Base-by-base conservation (phyloP, 129 eudicot genomes). In the Flaveria robusta region DNA sequence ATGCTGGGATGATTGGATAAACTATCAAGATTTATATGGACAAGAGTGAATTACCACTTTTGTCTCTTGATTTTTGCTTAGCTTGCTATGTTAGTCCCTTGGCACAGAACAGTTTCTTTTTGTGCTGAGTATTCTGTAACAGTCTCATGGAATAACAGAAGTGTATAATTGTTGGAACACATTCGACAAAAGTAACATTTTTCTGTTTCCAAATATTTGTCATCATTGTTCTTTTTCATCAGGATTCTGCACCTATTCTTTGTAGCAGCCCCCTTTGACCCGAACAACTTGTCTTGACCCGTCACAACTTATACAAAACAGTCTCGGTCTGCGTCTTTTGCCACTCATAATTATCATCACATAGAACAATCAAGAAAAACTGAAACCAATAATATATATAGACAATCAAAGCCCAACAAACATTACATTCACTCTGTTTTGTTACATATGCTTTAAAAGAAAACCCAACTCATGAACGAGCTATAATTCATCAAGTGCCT, bases 21-120 rank as follows among this genome's bases (percentile, higher is more conserved):
- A 67, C 72, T 41, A 43, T 51, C 34, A 68, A 13, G 60, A 49
- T 49, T 9, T 24, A 43, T 46, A 13, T 26, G 0, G 3, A 47
- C 71, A 66, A 18, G 71, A 19, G 16, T 66, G 52, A 18, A 66
- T 39, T 18, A 12, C 52, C n/a, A n/a, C 19, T n/a, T 65, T 54
- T 54, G 3, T 43, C n/a, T 43, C 9, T 43, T 43, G 16, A 47
- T 1, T 4, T 42, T 42, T 6, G 10, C 9, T 6, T 7, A n/a
- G n/a, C n/a, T n/a, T n/a, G n/a, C n/a, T n/a, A n/a, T n/a, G n/a
- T n/a, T n/a, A n/a, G n/a, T n/a, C n/a, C n/a, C n/a, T n/a, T n/a
- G n/a, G n/a, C n/a, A n/a, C n/a, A n/a, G n/a, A n/a, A n/a, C n/a
- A n/a, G n/a, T n/a, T n/a, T n/a, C n/a, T n/a, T n/a, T n/a, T n/a